A percentile compares a stretch with the other conserved stretches of the same genome.
Conservation (phyloP, 2,329 filamentous ascomycete genomes). For the Pseudogymnoascus sp. region DNA sequence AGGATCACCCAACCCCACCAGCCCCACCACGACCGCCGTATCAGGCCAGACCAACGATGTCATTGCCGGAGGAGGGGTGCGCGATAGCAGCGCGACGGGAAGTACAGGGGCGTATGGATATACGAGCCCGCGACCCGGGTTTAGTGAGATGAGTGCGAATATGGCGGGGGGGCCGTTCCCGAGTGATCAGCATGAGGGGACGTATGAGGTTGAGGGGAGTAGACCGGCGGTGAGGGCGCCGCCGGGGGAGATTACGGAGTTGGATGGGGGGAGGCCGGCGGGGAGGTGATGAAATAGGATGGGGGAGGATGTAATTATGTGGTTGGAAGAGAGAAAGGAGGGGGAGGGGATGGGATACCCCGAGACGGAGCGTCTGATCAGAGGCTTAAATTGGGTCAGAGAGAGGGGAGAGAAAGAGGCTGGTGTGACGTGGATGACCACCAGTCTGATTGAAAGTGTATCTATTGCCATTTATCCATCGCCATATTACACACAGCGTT, state of each 20-base stretch:
- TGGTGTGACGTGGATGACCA: no score
- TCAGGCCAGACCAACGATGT: not conserved
- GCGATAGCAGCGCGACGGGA: not conserved
- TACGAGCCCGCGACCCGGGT: not conserved
- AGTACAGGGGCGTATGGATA: not conserved
- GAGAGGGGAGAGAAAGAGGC: no score
- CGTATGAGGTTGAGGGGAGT: not conserved
- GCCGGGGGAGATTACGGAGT: not conserved
- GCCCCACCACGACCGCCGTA: not conserved
- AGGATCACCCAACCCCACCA: not conserved
- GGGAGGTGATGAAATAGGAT: not conserved
- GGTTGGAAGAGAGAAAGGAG: not conserved
- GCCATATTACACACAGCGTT: no score
- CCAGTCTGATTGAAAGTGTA: no score
- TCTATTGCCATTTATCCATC: no score
- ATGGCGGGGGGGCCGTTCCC: not conserved
- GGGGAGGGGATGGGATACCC: no score
- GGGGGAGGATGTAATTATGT: not conserved
- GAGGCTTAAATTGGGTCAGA: no score
- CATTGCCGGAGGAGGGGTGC: not conserved
- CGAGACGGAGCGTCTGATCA: no score
- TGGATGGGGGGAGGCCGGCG: not conserved
- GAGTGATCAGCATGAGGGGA: not conserved
- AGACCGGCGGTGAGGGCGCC: not conserved
- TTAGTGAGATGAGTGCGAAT: not conserved